A percentile compares a stretch with the other conserved stretches of the same genome.
Conservation (phyloP, 208 protist genomes). For the Sergeia podlipaevii region DNA sequence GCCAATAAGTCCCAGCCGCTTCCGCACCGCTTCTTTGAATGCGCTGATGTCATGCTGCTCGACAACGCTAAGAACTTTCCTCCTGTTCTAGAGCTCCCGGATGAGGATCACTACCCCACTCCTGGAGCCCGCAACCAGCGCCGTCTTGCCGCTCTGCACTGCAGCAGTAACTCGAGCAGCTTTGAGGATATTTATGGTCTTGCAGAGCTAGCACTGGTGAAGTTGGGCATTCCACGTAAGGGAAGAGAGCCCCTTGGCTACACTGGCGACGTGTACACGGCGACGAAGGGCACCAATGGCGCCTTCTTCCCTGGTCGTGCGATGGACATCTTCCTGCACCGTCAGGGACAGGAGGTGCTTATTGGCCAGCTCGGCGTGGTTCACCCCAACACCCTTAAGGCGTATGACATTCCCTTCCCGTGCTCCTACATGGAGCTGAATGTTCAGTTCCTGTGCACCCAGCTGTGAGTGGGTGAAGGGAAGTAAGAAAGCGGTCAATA, state of each 20-base stretch:
- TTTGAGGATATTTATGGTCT: constrained; percentile 85
- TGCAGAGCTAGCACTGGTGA: constrained; percentile 61
- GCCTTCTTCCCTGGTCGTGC: constrained; percentile 89
- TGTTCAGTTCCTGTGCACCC: constrained; percentile 71
- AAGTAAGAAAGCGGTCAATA: neutral
- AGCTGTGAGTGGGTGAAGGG: constrained; percentile 1
- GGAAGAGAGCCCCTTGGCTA: constrained; percentile 14
- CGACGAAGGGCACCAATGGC: constrained; percentile 55
- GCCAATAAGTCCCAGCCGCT: constrained; percentile 91
- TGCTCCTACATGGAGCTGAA: constrained; percentile 94
- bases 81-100: constrained; percentile 59
- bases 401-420: constrained; percentile 91
- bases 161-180: constrained; percentile 56
- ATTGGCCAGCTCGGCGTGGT: constrained; percentile 86
- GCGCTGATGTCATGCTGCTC: constrained; percentile 94
- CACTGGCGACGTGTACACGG: constrained; percentile 45
- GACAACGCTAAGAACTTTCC: constrained; percentile 87
- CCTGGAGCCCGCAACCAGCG: constrained; percentile 90
- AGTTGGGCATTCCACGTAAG: constrained; percentile 58
- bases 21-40: constrained; percentile 97
- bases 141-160: constrained; percentile 85
- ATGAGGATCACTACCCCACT: constrained; percentile 31
- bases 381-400: constrained; percentile 90
- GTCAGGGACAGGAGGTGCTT: constrained; percentile 34
- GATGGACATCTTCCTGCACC: constrained; percentile 83